Base-by-base conservation (phyloP, 495 filamentous ascomycete species). In the Aspergillus steynii region DNA sequence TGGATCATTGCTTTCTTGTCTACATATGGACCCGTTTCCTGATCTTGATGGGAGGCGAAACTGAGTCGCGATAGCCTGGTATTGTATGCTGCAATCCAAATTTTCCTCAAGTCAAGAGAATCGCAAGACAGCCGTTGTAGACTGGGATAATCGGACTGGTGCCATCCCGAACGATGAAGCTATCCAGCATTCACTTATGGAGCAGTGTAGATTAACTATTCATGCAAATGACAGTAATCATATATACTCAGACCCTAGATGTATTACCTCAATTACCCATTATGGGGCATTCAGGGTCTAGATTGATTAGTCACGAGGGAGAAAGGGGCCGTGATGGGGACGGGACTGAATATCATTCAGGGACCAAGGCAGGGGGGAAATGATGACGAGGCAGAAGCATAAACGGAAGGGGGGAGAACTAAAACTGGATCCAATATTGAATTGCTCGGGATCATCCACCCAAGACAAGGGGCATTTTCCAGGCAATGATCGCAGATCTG, bases 1-100 rank as follows among this genome's bases (percentile, higher is more conserved):
- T 54, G 49, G 49, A 27, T 57, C 42, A 50, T 26, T n/a, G 15
- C 47, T 50, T 63, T 29, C 27, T 50, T 50, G 25, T 14, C 20
- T 29, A 14, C 8, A 6, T 10, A 5, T 25, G 6, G 4, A 14
- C n/a, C 48, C 9, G 25, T 7, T 29, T 50, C 15, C 48, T 20
- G 20, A 20, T 20, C 10, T 27, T 26, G n/a, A 7, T 37, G 34
- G 34, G 7, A 42, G 37, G 9, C 3, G 37, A 42, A 15, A 42
- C 37, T 14, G 12, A 15, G 12, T 42, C 12, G 12, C 10, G 37
- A 42, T 3, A 14, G 14, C 12, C 7, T 12, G 9, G 12, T 3
- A 15, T 8, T 7, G 9, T 37, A 2, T 37, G 3, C 31, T 32
- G 7, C 5, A 37, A 10, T 42, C 9, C 37, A 42, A 12, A 8